Evolutionary conservation across 805 yeast genomes (phyloP), one percentile per base, ranked within the genome.

Genomic region (Sugiyamaella marilandica): DNA sequence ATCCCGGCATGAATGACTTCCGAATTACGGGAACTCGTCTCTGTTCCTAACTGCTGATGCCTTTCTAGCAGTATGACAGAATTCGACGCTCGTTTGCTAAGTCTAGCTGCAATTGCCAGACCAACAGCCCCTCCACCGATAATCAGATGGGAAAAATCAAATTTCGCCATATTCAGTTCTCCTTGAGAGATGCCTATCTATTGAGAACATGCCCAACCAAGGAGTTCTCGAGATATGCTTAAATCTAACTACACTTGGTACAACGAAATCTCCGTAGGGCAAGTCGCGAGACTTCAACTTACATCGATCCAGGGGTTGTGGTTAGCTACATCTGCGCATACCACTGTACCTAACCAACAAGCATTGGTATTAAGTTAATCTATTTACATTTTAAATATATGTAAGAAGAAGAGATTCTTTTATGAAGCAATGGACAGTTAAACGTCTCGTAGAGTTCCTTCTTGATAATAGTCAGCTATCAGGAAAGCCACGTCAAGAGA

Each of bases 1-100:
- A 90, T 62, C 0, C 96, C 97, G 0, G 96, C 96, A 69, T 90
- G 97, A 21, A 90, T 84, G 24, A 91, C 97, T 63, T 91, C 97
- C 1, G 95, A 86, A 71, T 90, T 90, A 49, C 97, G 73, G n/a
- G 92, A 78, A 5, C 95, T 84, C 0, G 96, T 88, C 61, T 90
- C 97, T 59, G 79, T 77, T 1, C 96, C 97, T 47, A 81, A 65
- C 34, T 73, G 73, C 1, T 69, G 66, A 65, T 89, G 81, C 62
- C 85, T 81, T 60, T 90, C 97, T 1, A 90, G 65, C 9, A 91
- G 64, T 0, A 86, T 66, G 0, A 89, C 89, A 3, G 70, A 70
- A 52, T 77, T 77, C 4, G 74, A 66, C n/a, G 74, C 57, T 2
- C 67, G 62, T 48, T 72, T 67, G 41, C 81, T 70, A 32, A 90